Percentiles rank a stretch among this genome's conserved stretches.
Conservation (phyloP, 2,329 filamentous ascomycete species). For the Cladophialophora immunda region DNA sequence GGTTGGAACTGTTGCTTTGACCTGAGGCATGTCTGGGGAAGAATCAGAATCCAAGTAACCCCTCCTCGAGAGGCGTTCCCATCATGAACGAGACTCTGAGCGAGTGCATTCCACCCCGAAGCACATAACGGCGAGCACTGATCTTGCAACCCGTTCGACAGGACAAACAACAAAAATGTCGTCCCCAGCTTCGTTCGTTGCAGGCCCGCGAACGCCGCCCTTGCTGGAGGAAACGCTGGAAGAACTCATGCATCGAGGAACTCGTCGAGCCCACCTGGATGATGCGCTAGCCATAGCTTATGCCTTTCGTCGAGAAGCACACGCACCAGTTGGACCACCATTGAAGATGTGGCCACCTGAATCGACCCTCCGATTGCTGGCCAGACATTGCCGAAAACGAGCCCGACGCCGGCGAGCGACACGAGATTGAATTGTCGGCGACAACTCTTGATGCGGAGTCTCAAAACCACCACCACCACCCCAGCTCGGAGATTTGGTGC, state of each 20-base stretch:
- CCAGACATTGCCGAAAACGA: constrained; percentile 73
- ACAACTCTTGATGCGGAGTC: constrained; percentile 72
- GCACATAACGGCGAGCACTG: constrained; percentile 1
- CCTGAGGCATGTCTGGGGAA: too few species aligned
- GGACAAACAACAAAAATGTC: constrained; percentile 2
- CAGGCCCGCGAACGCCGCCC: constrained; percentile 19
- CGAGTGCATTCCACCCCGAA: background rate
- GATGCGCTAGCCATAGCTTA: constrained; percentile 30
- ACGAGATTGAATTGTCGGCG: constrained; percentile 69
- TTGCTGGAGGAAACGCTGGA: constrained; percentile 47
- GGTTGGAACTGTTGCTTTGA: too few species aligned
- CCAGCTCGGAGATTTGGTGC: too few species aligned
- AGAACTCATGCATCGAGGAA: constrained; percentile 58
- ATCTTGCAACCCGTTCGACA: background rate
- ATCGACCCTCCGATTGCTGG: constrained; percentile 42
- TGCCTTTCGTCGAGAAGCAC: background rate
- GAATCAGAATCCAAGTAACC: too few species aligned
- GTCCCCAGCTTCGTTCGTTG: constrained; percentile 15
- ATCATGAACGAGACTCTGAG: background rate
- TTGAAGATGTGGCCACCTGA: constrained; percentile 39
- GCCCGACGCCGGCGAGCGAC: constrained; percentile 66
- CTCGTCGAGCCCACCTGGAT: constrained; percentile 70
- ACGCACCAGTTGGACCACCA: constrained; percentile 34
- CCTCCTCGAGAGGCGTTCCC: too few species aligned
- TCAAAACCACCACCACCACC: too few species aligned